Evolutionary conservation across 768 basidiomycete genomes (phyloP).

Genomic region (Serpula lacrymans): DNA sequence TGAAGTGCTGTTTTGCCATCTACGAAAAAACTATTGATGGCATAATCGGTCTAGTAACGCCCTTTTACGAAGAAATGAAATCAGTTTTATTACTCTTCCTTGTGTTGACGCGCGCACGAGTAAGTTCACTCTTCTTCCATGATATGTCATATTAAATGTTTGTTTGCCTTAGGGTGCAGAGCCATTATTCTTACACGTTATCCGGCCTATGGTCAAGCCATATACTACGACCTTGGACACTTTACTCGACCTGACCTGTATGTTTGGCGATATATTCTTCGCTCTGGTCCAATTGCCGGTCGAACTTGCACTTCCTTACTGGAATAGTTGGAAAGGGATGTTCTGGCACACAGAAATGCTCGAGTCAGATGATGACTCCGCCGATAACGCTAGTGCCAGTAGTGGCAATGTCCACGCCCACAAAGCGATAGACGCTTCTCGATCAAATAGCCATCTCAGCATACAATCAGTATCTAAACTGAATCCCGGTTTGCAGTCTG

Average conservation of each 20-base stretch:
- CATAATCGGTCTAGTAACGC: constrained; percentile 66
- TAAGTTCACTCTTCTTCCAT: constrained; percentile 21
- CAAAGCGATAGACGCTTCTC: constrained; percentile 4
- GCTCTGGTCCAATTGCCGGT: constrained; percentile 39
- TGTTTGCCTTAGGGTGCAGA: constrained; percentile 67
- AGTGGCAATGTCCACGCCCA: constrained; percentile 1
- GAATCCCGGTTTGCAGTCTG: constrained; percentile 3
- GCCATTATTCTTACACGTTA: constrained; percentile 76
- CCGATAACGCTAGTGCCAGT: constrained; percentile 7
- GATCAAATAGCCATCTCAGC: constrained; percentile 7
- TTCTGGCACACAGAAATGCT: constrained; percentile 14
- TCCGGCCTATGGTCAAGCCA: constrained; percentile 77
- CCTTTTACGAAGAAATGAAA: constrained; percentile 85
- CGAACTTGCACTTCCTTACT: constrained; percentile 30
- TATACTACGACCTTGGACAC: constrained; percentile 67
- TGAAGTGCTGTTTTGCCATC: constrained; percentile 60
- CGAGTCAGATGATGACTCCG: constrained; percentile 1
- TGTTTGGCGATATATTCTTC: constrained; percentile 62
- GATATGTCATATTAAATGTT: constrained; percentile 6
- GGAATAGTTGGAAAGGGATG: constrained; percentile 27
- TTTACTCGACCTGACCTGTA: constrained; percentile 54
- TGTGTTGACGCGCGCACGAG: constrained; percentile 71
- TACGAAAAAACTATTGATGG: constrained; percentile 69
- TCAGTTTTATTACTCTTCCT: constrained; percentile 69
- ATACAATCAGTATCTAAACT: constrained; percentile 12